Percentiles rank a stretch among this genome's conserved stretches.
phyloP scores from a whole-genome alignment of 2,329 filamentous ascomycete genomes.

The Fusarium tricinctum region DNA sequence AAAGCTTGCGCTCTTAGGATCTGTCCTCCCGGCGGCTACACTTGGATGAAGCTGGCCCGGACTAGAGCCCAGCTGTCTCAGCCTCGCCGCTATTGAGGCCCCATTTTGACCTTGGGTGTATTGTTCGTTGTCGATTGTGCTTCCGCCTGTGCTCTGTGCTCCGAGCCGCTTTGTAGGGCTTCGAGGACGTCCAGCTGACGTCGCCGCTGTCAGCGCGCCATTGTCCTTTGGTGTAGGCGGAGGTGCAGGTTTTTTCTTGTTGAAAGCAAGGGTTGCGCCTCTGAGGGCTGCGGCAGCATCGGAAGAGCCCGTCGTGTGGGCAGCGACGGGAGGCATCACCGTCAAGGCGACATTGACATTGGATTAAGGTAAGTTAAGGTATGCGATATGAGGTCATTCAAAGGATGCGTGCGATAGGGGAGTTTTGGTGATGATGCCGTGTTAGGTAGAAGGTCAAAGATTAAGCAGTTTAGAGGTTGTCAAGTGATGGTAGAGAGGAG shows the following conservation, averaged over 20 bases:
- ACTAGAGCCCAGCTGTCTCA: conserved; percentile 47
- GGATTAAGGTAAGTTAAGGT: conserved; percentile 19
- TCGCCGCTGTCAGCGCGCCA: conserved; percentile 62
- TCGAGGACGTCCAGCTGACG: conserved; percentile 55
- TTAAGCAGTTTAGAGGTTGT: background rate
- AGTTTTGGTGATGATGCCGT: background rate
- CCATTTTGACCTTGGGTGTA: conserved; percentile 34
- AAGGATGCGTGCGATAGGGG: conserved; percentile 4
- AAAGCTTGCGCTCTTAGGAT: conserved; percentile 68
- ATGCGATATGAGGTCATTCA: conserved; percentile 36
- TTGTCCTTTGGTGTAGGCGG: conserved; percentile 51
- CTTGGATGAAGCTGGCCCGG: conserved; percentile 41
- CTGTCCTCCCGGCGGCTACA: conserved; percentile 42
- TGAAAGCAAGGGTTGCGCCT: conserved; percentile 70
- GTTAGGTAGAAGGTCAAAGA: background rate
- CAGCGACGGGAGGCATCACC: conserved; percentile 56
- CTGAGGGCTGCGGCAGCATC: conserved; percentile 63
- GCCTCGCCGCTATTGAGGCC: conserved; percentile 41
- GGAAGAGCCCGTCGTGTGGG: conserved; percentile 50
- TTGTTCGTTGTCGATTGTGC: conserved; percentile 46
- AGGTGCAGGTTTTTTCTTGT: conserved; percentile 54
- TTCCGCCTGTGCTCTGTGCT: conserved; percentile 58
- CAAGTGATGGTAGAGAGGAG: background rate
- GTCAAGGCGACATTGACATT: conserved; percentile 39
- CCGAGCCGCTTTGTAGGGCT: conserved; percentile 48